These are phyloP conservation scores for Danielia oregonensis DNA, from an alignment of 805 yeast genomes.

Conservation along the genomic window DNA sequence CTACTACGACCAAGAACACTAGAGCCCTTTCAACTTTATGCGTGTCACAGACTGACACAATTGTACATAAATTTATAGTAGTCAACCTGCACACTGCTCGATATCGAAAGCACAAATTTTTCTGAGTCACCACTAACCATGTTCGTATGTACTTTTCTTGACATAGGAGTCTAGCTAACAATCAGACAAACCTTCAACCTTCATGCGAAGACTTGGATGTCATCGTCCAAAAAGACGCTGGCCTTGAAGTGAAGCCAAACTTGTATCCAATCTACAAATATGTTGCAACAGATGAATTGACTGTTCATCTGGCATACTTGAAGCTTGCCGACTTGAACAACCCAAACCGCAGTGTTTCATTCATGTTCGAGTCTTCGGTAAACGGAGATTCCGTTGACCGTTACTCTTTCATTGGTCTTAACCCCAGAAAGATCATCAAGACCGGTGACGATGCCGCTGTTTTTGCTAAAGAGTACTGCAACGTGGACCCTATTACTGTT, in stretches of 20 bases:
- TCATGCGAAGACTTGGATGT: conserved; percentile 27
- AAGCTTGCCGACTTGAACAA: conserved; percentile 67
- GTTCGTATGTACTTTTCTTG: conserved; percentile 29
- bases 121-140: conserved; percentile 11
- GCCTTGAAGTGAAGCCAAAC: conserved; percentile 45
- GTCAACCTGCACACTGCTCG: too few species aligned
- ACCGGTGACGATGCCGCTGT: conserved; percentile 64
- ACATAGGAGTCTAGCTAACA: too few species aligned
- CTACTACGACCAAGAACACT: too few species aligned
- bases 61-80: too few species aligned
- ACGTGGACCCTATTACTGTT: conserved; percentile 74
- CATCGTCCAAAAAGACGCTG: conserved; percentile 17
- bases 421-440: conserved; percentile 75
- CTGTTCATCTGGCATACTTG: conserved; percentile 88
- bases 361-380: conserved; percentile 82
- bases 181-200: conserved; percentile 34
- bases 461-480: conserved; percentile 28
- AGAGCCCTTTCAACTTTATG: background rate
- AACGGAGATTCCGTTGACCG: conserved; percentile 88
- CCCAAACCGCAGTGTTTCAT: conserved; percentile 57
- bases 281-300: conserved; percentile 70
- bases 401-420: conserved; percentile 85
- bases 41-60: too few species aligned
- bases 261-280: conserved; percentile 78
- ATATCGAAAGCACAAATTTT: conserved; percentile 2